phyloP scores from a whole-genome alignment of 192 early-diverging fungal genomes.

The Entophlyctis luteolus region DNA sequence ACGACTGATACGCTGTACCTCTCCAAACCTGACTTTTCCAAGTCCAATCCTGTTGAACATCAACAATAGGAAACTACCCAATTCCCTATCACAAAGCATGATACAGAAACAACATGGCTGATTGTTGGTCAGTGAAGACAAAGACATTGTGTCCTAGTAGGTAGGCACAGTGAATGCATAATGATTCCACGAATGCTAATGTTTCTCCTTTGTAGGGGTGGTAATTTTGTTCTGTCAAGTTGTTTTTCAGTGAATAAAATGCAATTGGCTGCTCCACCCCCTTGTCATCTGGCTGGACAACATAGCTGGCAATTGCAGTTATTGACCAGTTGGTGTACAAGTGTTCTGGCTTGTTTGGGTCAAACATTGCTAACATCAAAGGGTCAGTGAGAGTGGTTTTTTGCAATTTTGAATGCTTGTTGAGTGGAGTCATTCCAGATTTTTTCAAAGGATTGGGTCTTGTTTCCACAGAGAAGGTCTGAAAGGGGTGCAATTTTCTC shows the following conservation, averaged over 20 bases:
- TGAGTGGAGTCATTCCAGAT: neutral
- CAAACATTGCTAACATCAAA: slow-evolving; percentile 1
- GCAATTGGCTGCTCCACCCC: neutral
- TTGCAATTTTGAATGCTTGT: neutral
- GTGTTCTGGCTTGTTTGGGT: slow-evolving; percentile 3
- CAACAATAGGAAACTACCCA: too few species aligned
- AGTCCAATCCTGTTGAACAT: too few species aligned
- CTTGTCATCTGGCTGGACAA: neutral
- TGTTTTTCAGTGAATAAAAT: slow-evolving; percentile 6
- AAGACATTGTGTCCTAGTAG: neutral
- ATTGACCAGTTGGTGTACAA: slow-evolving; percentile 8
- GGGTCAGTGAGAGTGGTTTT: slow-evolving; percentile 3
- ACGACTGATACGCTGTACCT: too few species aligned
- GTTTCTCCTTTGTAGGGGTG: slow-evolving; percentile 7
- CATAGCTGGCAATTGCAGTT: slow-evolving; percentile 4
- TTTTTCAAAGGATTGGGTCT: neutral
- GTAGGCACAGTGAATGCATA: neutral
- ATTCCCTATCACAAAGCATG: too few species aligned
- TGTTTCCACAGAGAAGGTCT: slow-evolving; percentile 2
- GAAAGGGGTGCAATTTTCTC: slow-evolving; percentile 9
- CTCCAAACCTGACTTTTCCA: too few species aligned
- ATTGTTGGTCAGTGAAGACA: slow-evolving; percentile 15
- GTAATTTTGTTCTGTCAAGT: neutral
- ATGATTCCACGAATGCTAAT: neutral
- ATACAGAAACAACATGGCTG: too few species aligned